Base-by-base conservation (phyloP, 208 protist genomes). In the Trypanosoma vivax region DNA sequence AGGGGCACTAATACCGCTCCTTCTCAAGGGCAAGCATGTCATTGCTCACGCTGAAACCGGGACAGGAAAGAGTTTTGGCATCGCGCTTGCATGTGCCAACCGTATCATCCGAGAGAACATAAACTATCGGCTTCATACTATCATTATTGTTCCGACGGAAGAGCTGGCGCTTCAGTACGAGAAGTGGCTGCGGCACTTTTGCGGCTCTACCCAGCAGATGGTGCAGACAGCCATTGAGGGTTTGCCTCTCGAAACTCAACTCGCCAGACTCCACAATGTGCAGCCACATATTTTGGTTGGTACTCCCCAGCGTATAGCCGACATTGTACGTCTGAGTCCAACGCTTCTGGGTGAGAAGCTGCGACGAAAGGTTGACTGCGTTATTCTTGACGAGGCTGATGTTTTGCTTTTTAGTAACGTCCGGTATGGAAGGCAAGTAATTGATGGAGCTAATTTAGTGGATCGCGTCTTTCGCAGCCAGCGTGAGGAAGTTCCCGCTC, bases 121-220 rank as follows among this genome's bases (percentile, higher is more conserved):
- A 21, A 90, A 90, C 61, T 89, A 91, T 54, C 87, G 87, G 48
- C 79, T 94, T 21, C 87, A 94, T 65, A 94, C 87, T 6, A 61
- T 88, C 37, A 78, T 94, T 14, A 68, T 94, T 51, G 83, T 91
- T 5, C 87, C 87, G 1, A 94, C 83, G 0, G 71, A 84, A 47
- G 87, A 94, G 64, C 65, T 94, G 16, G 76, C 82, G 14, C 63
- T 91, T 58, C 87, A 94, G 70, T 94, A 94, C 66, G 83, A 91
- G 40, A 87, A 91, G 64, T 94, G 87, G 83, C 60, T 94, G 24
- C 67, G 82, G 1, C 73, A 90, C 65, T 88, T 94, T 74, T 70
- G 78, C 34, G 83, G 83, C 18, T 76, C 67, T 67, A 87, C 73
- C 5, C 52, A 78, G 35, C 83, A 91, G 68, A 67, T 94, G 2